phyloP scores from a whole-genome alignment of 2,329 filamentous ascomycete species.

The Aspergillus bombycis region DNA sequence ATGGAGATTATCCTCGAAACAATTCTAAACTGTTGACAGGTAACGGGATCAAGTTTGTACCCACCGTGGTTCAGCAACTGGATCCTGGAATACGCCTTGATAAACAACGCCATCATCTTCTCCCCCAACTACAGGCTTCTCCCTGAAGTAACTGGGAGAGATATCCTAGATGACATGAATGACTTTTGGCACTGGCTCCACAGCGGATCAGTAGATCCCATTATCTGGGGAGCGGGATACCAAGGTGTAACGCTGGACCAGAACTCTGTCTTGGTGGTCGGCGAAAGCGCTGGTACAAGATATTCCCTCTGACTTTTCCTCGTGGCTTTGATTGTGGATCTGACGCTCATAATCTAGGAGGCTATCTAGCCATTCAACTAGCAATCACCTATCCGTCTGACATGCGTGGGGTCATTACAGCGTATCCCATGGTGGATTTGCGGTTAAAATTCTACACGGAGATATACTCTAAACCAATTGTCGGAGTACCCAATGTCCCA shows the following conservation, averaged over 20 bases:
- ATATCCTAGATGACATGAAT: constrained; percentile 5
- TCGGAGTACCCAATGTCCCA: constrained; percentile 2
- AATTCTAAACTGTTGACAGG: neutral
- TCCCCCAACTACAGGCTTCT: constrained; percentile 7
- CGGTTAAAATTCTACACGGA: constrained; percentile 2
- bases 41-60: constrained; percentile 9
- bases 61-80: constrained; percentile 7
- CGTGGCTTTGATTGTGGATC: neutral
- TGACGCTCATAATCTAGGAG: neutral
- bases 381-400: neutral
- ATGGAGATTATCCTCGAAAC: neutral
- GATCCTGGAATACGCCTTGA: constrained; percentile 4
- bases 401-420: neutral
- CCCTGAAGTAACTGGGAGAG: neutral
- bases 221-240: neutral
- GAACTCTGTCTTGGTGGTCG: neutral
- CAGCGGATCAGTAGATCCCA: neutral
- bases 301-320: too few relatives aligned
- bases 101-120: neutral
- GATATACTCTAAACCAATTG: constrained; percentile 1
- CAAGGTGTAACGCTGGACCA: neutral
- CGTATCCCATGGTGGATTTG: constrained; percentile 6
- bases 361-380: neutral
- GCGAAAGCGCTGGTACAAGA: constrained; percentile 6
- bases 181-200: constrained; percentile 3